Evolutionary conservation across 164 flowering plant genomes (phyloP), one percentile per base, ranked within the genome.

Genomic region (Pachysandra terminalis): DNA sequence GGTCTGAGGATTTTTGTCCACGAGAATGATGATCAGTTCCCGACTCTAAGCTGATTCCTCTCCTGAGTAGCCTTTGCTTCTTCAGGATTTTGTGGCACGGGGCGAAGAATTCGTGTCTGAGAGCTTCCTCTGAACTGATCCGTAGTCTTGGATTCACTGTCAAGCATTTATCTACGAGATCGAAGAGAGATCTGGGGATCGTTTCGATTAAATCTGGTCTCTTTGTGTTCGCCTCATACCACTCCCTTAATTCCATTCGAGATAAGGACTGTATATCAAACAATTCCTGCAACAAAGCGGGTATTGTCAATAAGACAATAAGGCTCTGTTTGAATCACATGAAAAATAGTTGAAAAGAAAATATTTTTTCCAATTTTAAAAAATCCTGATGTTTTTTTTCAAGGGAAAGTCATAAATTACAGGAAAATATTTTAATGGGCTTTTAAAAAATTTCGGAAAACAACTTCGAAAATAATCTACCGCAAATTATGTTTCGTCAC

Each of bases 101-200:
- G 32, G 79, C 64, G 53, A 95, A 91, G 77, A 95, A 95, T 23
- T 86, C 90, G n/a, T 90, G 97, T 63, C 69, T 73, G 2, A 91
- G 85, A 73, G 96, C 98, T 75, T 91, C 92, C 56, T 90, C 97
- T 51, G 97, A 90, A 67, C 82, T 85, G 55, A 92, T 86, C 72
- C 99, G 86, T 51, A 56, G 49, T 69, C 97, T 86, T 27, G 99
- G 97, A 69, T 95, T 95, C 74, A 89, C 93, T 0, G 85, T 84
- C 76, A 95, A 81, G 77, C 99, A 92, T 80, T 86, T 95, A 64
- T 95, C 94, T 19, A 95, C 68, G 10, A 95, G 87, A 79, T 95
- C 96, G 73, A 83, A 84, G 7, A 95, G 87, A n/a, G 91, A 86
- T 14, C n/a, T n/a, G n/a, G 97, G 96, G 28, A 84, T 75, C 48